phyloP scores from a whole-genome alignment of 331 rosid genomes.

The Acacia concinna region DNA sequence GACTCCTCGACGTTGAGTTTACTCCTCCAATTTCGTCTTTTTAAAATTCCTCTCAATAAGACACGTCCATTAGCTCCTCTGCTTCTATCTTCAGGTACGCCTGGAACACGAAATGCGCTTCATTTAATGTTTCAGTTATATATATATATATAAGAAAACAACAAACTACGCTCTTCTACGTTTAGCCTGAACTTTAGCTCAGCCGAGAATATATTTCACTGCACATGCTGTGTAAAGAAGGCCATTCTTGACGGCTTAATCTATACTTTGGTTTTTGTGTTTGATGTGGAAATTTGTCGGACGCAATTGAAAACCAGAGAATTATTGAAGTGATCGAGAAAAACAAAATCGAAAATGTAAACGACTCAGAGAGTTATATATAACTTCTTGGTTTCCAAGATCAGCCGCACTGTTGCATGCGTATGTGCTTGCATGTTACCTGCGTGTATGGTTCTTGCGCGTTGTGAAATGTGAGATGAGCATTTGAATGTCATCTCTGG shows the following conservation, averaged over 20 bases:
- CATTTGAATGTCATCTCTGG: conserved; percentile 25
- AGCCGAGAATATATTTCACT: conserved; percentile 22
- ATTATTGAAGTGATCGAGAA: conserved; percentile 34
- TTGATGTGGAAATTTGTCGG: conserved; percentile 30
- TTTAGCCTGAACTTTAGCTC: conserved; percentile 37
- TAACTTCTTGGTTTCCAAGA: conserved; percentile 34
- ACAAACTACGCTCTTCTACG: neutral
- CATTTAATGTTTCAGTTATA: neutral
- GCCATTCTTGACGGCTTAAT: neutral
- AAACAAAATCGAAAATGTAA: conserved; percentile 33
- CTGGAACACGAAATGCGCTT: conserved; percentile 8
- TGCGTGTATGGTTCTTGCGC: neutral
- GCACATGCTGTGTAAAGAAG: neutral
- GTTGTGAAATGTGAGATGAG: conserved; percentile 16
- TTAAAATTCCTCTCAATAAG: conserved; percentile 5
- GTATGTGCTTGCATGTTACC: conserved; percentile 27
- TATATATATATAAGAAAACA: no score
- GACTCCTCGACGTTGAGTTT: conserved; percentile 31
- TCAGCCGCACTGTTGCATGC: conserved; percentile 28
- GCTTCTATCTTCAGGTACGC: conserved; percentile 38
- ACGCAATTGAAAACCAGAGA: conserved; percentile 28
- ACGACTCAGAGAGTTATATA: neutral
- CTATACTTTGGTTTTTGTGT: conserved; percentile 20
- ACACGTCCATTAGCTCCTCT: conserved; percentile 26
- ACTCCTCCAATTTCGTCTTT: conserved; percentile 28